Percentiles rank a stretch among this genome's conserved stretches.
These are phyloP conservation scores for Sugiyamaella valdiviana DNA, from an alignment of 805 yeast genomes.

Conservation along the genomic window DNA sequence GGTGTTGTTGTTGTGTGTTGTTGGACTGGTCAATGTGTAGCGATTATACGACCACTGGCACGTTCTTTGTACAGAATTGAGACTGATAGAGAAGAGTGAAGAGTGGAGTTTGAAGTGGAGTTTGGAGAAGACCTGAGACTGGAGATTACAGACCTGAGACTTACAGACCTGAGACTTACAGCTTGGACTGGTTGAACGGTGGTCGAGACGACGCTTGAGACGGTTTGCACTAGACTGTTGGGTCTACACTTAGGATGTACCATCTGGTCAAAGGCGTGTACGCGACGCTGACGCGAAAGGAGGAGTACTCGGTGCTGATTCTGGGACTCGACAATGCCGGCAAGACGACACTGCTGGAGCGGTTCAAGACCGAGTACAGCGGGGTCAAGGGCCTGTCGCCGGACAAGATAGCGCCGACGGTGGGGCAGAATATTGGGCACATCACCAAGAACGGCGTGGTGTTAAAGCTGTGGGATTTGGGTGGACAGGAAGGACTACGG, in stretches of 20 bases:
- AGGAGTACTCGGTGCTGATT: constrained; percentile 68
- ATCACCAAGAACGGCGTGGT: constrained; percentile 35
- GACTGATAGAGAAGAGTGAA: too few species aligned
- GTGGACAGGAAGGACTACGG: constrained; percentile 86
- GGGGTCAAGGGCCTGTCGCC: constrained; percentile 36
- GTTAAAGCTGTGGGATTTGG: constrained; percentile 91
- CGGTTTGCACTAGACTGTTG: neutral
- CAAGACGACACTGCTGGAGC: constrained; percentile 75
- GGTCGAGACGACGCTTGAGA: too few species aligned
- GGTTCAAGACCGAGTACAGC: constrained; percentile 51
- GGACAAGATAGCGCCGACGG: constrained; percentile 78
- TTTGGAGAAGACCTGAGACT: too few species aligned
- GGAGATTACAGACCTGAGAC: too few species aligned
- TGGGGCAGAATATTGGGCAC: constrained; percentile 72
- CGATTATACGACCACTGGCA: too few species aligned
- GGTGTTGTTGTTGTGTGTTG: too few species aligned
- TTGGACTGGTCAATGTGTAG: too few species aligned
- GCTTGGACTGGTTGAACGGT: too few species aligned
- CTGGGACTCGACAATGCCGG: constrained; percentile 96
- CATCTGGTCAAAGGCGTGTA: constrained; percentile 61
- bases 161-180: too few species aligned
- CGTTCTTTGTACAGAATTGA: too few species aligned
- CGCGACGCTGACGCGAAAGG: constrained; percentile 50
- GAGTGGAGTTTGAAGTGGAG: too few species aligned
- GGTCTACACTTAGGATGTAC: constrained; percentile 43